phyloP scores from a whole-genome alignment of 371 early-diverging fungal genomes.

The Batrachochytrium dendrobatidis region DNA sequence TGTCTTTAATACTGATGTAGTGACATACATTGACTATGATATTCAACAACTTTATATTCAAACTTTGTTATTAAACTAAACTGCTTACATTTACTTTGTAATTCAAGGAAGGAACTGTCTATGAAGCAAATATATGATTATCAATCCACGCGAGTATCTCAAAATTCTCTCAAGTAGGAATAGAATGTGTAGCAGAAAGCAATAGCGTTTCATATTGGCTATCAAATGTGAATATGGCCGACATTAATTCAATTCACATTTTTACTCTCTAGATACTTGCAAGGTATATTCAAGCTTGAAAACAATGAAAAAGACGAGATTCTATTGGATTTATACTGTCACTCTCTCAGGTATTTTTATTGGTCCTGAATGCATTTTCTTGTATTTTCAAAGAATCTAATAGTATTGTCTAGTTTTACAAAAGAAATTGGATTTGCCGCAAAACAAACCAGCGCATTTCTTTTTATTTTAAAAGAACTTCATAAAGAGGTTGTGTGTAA shows the following conservation, averaged over 20 bases:
- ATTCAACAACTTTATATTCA: too few species aligned
- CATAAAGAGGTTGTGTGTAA: conserved; percentile 27
- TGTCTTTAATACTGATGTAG: too few species aligned
- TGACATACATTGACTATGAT: too few species aligned
- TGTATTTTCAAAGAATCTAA: background rate
- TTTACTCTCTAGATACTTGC: conserved; percentile 27
- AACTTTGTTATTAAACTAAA: too few species aligned
- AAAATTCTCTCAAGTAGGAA: conserved; percentile 27
- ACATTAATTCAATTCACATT: too few species aligned
- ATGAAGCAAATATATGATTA: conserved; percentile 44
- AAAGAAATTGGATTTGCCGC: conserved; percentile 27
- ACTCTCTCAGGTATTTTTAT: conserved; percentile 29
- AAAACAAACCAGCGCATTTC: conserved; percentile 36
- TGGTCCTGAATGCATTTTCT: background rate
- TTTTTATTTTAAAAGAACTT: conserved; percentile 42
- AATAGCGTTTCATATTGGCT: background rate
- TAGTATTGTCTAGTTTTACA: conserved; percentile 28
- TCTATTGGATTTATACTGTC: conserved; percentile 44
- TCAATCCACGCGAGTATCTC: conserved; percentile 18
- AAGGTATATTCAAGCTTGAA: conserved; percentile 7
- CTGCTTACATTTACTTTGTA: too few species aligned
- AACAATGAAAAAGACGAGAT: conserved; percentile 23
- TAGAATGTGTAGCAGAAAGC: background rate
- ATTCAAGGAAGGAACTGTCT: conserved; percentile 42
- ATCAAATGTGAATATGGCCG: background rate